Percentiles rank a stretch among this genome's conserved stretches.
These are phyloP conservation scores for Salvia hispanica DNA, from an alignment of 257 asterid genomes.

Conservation along the genomic window DNA sequence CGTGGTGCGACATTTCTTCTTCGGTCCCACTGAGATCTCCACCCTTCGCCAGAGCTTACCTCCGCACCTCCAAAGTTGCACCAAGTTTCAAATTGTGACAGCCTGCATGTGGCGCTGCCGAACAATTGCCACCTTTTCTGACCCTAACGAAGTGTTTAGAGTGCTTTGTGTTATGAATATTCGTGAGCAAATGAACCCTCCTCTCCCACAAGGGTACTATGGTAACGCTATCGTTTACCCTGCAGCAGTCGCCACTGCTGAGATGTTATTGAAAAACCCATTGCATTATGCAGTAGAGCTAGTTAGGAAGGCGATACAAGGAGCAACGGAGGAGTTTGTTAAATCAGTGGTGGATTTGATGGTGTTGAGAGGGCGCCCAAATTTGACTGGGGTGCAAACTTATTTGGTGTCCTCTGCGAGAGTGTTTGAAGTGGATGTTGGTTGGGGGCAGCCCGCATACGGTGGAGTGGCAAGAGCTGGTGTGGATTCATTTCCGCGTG, in stretches of 20 bases:
- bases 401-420: constrained; percentile 49
- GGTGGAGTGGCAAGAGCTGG: constrained; percentile 68
- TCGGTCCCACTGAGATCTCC: constrained; percentile 34
- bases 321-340: constrained; percentile 54
- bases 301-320: constrained; percentile 38
- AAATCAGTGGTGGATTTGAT: constrained; percentile 49
- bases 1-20: constrained; percentile 57
- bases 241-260: constrained; percentile 42
- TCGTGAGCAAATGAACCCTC: constrained; percentile 38
- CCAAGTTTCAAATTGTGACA: constrained; percentile 49
- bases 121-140: constrained; percentile 45
- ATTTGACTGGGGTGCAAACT: constrained; percentile 42
- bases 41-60: constrained; percentile 46
- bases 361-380: constrained; percentile 53
- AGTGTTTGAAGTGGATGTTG: constrained; percentile 55
- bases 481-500: constrained; percentile 51
- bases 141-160: constrained; percentile 45
- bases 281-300: constrained; percentile 48
- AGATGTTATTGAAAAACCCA: constrained; percentile 28
- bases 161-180: constrained; percentile 45
- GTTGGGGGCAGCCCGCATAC: constrained; percentile 64
- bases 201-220: constrained; percentile 50
- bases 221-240: constrained; percentile 53
- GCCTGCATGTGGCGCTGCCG: constrained; percentile 67
- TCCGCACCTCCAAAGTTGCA: constrained; percentile 39